Evolutionary conservation across 495 filamentous ascomycete species (phyloP).

Genomic region (Aspergillus leporis): DNA sequence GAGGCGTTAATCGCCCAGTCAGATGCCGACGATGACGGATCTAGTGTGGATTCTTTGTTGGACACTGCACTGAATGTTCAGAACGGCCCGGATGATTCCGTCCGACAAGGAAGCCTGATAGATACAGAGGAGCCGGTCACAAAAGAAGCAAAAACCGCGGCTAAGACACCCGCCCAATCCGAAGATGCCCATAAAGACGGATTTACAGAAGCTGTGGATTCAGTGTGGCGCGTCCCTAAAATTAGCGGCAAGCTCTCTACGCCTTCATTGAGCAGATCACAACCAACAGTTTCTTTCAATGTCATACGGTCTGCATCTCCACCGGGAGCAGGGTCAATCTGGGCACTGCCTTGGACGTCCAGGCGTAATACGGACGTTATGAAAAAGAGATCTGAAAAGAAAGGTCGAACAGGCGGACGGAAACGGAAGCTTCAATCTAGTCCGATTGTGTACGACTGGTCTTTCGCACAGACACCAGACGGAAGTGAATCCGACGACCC

Average conservation of each 20-base stretch:
- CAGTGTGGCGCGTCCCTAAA: conserved; percentile 44
- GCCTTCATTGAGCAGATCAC: conserved; percentile 28
- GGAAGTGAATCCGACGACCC: conserved; percentile 50
- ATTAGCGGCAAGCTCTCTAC: conserved; percentile 37
- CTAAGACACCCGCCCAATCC: conserved; percentile 20
- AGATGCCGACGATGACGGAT: conserved; percentile 24
- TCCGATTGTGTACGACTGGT: conserved; percentile 45
- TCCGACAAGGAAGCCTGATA: not conserved
- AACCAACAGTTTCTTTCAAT: conserved; percentile 17
- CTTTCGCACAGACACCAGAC: conserved; percentile 39
- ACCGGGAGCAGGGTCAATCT: conserved; percentile 40
- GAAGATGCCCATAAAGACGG: not conserved
- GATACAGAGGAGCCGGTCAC: conserved; percentile 10
- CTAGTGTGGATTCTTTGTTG: conserved; percentile 29
- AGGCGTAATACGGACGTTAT: conserved; percentile 22
- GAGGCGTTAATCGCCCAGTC: conserved; percentile 16
- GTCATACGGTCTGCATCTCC: conserved; percentile 33
- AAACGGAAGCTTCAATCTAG: conserved; percentile 34
- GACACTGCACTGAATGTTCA: conserved; percentile 23
- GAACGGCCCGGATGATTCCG: conserved; percentile 7
- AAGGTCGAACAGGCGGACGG: conserved; percentile 25
- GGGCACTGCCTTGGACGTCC: conserved; percentile 33
- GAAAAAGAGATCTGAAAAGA: conserved; percentile 25
- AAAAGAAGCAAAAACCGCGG: conserved; percentile 23
- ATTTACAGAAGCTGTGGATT: conserved; percentile 24